These are phyloP conservation scores for Solanum arcanum DNA, from an alignment of 257 asterid genomes.

Conservation along the genomic window DNA sequence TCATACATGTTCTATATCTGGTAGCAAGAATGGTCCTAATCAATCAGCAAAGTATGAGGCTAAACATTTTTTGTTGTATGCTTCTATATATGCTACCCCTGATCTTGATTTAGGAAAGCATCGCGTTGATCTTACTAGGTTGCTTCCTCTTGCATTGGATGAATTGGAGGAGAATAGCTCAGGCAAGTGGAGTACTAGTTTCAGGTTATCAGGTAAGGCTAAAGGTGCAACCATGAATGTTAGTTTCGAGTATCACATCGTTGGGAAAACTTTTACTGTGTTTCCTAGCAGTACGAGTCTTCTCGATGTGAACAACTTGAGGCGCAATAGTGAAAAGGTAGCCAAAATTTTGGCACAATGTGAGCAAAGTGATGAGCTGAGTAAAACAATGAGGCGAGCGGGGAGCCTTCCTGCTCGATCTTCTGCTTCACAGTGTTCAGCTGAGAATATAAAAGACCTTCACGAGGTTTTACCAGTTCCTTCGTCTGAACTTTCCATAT, in stretches of 20 bases:
- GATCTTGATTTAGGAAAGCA: conserved; percentile 88
- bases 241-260: conserved; percentile 59
- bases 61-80: conserved; percentile 65
- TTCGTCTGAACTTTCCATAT: conserved; percentile 39
- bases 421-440: conserved; percentile 22
- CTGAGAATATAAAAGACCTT: conserved; percentile 60
- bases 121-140: conserved; percentile 74
- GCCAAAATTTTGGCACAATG: neutral
- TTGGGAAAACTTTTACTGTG: conserved; percentile 10
- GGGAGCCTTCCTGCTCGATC: conserved; percentile 56
- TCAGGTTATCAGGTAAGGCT: conserved; percentile 71
- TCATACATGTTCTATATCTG: conserved; percentile 64
- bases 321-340: neutral
- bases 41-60: conserved; percentile 85
- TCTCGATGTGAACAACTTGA: neutral
- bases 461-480: conserved; percentile 62
- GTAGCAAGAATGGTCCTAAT: conserved; percentile 68
- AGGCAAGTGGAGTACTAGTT: conserved; percentile 93
- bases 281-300: conserved; percentile 9
- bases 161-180: conserved; percentile 79
- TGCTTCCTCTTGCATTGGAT: conserved; percentile 82
- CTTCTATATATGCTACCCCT: conserved; percentile 54
- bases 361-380: neutral
- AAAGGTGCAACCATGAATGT: conserved; percentile 66
- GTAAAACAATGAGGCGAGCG: conserved; percentile 16